Evolutionary conservation across 768 basidiomycete genomes (phyloP).

Genomic region (Nevesoporus exiguus): DNA sequence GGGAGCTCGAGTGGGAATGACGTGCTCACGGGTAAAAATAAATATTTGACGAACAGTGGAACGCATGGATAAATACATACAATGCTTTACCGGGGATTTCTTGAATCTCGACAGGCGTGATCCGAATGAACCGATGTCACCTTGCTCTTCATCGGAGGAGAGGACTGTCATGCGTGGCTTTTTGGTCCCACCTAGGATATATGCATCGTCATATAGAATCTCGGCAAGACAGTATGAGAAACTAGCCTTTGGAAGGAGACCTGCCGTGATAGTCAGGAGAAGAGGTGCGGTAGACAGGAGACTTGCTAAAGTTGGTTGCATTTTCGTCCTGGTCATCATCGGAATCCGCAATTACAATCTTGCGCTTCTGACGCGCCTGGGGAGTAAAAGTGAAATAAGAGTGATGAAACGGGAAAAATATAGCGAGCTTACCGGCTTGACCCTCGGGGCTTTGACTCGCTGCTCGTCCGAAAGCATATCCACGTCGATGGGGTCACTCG

Average conservation of each 20-base stretch:
- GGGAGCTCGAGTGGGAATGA: conserved; percentile 37
- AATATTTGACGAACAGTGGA: conserved; percentile 3
- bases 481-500: conserved; percentile 74
- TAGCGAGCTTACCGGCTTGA: conserved; percentile 32
- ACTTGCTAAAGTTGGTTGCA: background rate
- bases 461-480: conserved; percentile 58
- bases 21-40: conserved; percentile 32
- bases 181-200: conserved; percentile 46
- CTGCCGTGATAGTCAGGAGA: conserved; percentile 26
- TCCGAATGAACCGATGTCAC: conserved; percentile 46
- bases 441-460: conserved; percentile 38
- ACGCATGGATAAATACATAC: conserved; percentile 31
- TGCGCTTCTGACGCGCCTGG: conserved; percentile 56
- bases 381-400: background rate
- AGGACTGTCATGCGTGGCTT: conserved; percentile 55
- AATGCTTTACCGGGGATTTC: conserved; percentile 55
- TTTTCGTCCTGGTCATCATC: conserved; percentile 52
- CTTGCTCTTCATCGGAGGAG: conserved; percentile 49
- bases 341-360: conserved; percentile 64
- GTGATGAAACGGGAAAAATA: background rate
- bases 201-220: background rate
- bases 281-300: conserved; percentile 23
- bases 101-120: conserved; percentile 61
- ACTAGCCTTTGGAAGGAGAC: conserved; percentile 28
- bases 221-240: background rate